Conservation (phyloP, 2,329 filamentous ascomycete species). For the Cercospora sp. region DNA sequence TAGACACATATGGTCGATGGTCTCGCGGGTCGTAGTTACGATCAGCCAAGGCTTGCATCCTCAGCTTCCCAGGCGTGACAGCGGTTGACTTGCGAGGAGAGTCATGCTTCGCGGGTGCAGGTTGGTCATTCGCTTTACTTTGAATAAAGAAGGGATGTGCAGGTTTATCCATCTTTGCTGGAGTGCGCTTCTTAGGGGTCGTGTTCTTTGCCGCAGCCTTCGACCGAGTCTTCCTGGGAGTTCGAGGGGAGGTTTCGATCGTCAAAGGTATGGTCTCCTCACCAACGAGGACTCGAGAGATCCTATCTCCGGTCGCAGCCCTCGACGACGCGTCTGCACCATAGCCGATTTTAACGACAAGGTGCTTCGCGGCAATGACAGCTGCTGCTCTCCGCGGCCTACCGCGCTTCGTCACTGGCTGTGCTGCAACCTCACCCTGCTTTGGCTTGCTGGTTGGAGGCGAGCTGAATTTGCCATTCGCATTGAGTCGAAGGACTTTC, state of each 20-base stretch:
- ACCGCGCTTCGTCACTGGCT: slow-evolving; percentile 32
- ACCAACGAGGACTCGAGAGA: slow-evolving; percentile 62
- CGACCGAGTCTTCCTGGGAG: slow-evolving; percentile 9
- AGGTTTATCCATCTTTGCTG: slow-evolving; percentile 33
- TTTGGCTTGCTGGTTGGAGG: slow-evolving; percentile 40
- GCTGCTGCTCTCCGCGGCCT: slow-evolving; percentile 34
- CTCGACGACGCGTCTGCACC: slow-evolving; percentile 51
- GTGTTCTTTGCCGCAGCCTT: slow-evolving; percentile 13
- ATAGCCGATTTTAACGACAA: slow-evolving; percentile 51
- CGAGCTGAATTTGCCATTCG: slow-evolving; percentile 49
- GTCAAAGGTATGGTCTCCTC: slow-evolving; percentile 25
- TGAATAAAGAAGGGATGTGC: slow-evolving; percentile 71
- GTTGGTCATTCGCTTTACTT: slow-evolving; percentile 46
- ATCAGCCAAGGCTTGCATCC: slow-evolving; percentile 32
- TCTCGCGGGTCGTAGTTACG: slow-evolving; percentile 25
- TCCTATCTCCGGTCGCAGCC: slow-evolving; percentile 57
- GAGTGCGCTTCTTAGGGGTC: slow-evolving; percentile 28
- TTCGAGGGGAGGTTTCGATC: neutral
- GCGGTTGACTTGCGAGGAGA: slow-evolving; percentile 42
- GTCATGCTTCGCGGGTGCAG: slow-evolving; percentile 32
- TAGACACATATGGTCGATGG: slow-evolving; percentile 29
- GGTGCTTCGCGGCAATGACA: slow-evolving; percentile 15
- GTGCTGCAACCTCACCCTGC: slow-evolving; percentile 20
- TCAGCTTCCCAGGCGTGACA: slow-evolving; percentile 50
- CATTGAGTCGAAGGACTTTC: slow-evolving; percentile 45